Conservation (phyloP, 495 filamentous ascomycete species). For the Podospora appendiculata region DNA sequence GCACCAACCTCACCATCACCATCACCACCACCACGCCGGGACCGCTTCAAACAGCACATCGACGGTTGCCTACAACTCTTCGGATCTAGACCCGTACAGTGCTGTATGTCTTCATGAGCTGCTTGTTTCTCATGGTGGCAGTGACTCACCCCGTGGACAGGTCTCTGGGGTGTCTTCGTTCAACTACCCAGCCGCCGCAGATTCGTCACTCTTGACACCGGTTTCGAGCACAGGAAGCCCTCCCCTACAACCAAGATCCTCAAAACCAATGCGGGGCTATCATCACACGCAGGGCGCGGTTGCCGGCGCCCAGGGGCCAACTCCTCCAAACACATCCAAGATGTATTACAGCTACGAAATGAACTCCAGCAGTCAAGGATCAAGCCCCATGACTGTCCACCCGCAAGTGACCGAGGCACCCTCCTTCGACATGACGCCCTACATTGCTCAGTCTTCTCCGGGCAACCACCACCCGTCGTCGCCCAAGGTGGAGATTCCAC, state of each 20-base stretch:
- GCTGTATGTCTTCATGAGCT: conserved; percentile 17
- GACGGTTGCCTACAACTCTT: conserved; percentile 15
- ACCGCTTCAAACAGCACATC: conserved; percentile 7
- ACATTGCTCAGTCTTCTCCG: conserved; percentile 21
- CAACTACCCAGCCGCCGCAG: conserved; percentile 33
- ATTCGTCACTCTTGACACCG: conserved; percentile 38
- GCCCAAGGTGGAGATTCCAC: conserved; percentile 21
- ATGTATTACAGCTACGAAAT: conserved; percentile 32
- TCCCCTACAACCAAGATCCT: conserved; percentile 28
- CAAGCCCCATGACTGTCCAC: conserved; percentile 29
- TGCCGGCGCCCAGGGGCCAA: conserved; percentile 30
- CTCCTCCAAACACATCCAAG: conserved; percentile 35
- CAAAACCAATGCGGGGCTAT: conserved; percentile 29
- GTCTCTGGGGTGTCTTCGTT: conserved; percentile 33
- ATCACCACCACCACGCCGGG: too few relatives aligned
- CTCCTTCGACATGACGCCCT: conserved; percentile 21
- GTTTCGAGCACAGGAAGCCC: conserved; percentile 38
- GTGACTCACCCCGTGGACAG: conserved; percentile 10
- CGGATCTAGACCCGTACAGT: conserved; percentile 23
- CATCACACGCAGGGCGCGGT: conserved; percentile 17
- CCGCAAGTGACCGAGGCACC: conserved; percentile 16
- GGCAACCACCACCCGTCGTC: conserved; percentile 20
- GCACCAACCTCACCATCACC: conserved; percentile 11
- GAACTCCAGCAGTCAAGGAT: conserved; percentile 22
- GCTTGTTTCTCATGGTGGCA: not conserved